Evolutionary conservation across 805 yeast species (phyloP).

Genomic region (Lipomyces kockii): DNA sequence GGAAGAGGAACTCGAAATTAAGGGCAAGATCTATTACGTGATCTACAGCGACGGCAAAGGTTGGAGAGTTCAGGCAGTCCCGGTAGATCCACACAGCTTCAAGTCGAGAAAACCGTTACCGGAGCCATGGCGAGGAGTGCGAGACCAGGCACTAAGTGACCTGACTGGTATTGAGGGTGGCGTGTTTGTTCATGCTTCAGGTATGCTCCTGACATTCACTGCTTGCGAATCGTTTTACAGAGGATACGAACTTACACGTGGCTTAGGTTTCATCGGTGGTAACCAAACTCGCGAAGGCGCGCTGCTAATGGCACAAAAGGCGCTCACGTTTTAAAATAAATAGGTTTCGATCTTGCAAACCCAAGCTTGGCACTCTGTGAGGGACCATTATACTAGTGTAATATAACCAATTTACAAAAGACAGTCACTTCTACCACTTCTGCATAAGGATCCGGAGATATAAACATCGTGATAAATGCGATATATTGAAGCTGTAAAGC

Average conservation of each 20-base stretch:
- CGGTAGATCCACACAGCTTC: slow-evolving; percentile 77
- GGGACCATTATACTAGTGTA: not conserved
- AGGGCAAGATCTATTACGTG: slow-evolving; percentile 64
- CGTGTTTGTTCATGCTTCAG: slow-evolving; percentile 81
- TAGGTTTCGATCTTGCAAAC: not conserved
- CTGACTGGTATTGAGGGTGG: slow-evolving; percentile 84
- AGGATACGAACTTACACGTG: not conserved
- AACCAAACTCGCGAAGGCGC: slow-evolving; percentile 80
- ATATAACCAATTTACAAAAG: too few species aligned
- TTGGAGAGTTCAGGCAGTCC: slow-evolving; percentile 92
- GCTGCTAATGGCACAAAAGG: slow-evolving; percentile 66
- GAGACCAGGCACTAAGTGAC: slow-evolving; percentile 80
- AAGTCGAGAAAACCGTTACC: slow-evolving; percentile 87
- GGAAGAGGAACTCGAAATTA: slow-evolving; percentile 57
- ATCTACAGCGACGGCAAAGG: slow-evolving; percentile 70
- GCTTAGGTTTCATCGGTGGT: slow-evolving; percentile 93
- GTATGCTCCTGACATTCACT: slow-evolving; percentile 1
- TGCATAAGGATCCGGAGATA: too few species aligned
- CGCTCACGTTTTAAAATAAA: slow-evolving; percentile 39
- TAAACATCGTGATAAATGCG: not conserved
- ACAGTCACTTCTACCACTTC: not conserved
- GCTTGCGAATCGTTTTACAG: slow-evolving; percentile 39
- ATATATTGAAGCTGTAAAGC: not conserved
- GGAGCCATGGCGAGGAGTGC: slow-evolving; percentile 90
- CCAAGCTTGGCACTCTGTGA: too few species aligned